Percentiles rank a stretch among this genome's conserved stretches.
phyloP scores from a whole-genome alignment of 805 yeast genomes.

The Metschnikowia continentalis region DNA sequence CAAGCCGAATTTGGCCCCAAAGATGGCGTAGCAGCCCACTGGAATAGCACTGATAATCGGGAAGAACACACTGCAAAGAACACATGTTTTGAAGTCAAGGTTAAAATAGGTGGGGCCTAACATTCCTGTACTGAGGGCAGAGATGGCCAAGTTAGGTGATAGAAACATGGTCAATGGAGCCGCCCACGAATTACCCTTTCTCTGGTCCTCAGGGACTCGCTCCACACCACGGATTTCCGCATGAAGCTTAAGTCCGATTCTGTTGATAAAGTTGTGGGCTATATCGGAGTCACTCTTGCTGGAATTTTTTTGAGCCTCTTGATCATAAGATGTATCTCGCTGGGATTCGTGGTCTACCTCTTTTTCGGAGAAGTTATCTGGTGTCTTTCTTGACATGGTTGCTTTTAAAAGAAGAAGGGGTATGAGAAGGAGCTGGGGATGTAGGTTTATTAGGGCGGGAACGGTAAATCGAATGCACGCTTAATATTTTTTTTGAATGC shows the following conservation, averaged over 20 bases:
- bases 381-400: neutral
- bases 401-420: neutral
- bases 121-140: constrained; percentile 16
- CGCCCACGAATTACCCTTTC: constrained; percentile 17
- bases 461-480: neutral
- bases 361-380: neutral
- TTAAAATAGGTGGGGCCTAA: constrained; percentile 15
- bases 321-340: neutral
- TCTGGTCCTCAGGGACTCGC: constrained; percentile 24
- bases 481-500: neutral
- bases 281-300: constrained; percentile 6
- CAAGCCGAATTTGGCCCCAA: constrained; percentile 17
- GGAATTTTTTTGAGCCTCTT: neutral
- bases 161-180: constrained; percentile 25
- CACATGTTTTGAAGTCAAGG: constrained; percentile 16
- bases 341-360: neutral
- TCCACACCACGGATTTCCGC: constrained; percentile 29
- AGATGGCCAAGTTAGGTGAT: constrained; percentile 25
- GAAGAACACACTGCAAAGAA: constrained; percentile 9
- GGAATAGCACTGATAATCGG: constrained; percentile 16
- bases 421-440: neutral
- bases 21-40: constrained; percentile 14
- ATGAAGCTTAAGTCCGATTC: constrained; percentile 21
- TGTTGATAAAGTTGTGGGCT: constrained; percentile 18
- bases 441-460: neutral